phyloP scores from a whole-genome alignment of 2,329 filamentous ascomycete species.

The Epichloe scottii region DNA sequence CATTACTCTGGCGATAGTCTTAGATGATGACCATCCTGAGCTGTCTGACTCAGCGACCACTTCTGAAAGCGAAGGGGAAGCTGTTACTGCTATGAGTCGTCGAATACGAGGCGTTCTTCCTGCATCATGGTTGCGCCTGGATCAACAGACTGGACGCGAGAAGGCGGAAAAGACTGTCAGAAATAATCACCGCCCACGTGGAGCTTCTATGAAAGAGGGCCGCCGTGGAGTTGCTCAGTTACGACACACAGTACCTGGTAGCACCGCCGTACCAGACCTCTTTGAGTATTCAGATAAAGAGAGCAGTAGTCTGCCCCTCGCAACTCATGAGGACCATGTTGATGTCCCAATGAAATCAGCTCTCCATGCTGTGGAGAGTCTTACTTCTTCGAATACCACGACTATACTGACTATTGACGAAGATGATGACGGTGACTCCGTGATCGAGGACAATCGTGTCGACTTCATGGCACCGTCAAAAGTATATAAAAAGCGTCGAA shows the following conservation, averaged over 20 bases:
- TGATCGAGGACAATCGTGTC: slow-evolving; percentile 38
- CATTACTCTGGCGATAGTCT: not conserved
- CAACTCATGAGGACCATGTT: not conserved
- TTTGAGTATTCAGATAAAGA: slow-evolving; percentile 29
- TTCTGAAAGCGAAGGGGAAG: slow-evolving; percentile 30
- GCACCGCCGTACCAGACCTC: slow-evolving; percentile 21
- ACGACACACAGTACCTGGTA: slow-evolving; percentile 20
- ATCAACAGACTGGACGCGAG: slow-evolving; percentile 30
- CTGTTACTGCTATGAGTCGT: slow-evolving; percentile 27
- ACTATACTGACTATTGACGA: not conserved
- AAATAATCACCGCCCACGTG: slow-evolving; percentile 15
- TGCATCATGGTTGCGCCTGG: slow-evolving; percentile 53
- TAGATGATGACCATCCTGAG: not conserved
- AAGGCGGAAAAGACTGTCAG: slow-evolving; percentile 18
- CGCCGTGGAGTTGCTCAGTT: slow-evolving; percentile 39
- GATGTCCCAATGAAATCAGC: not conserved
- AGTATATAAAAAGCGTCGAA: slow-evolving; percentile 28
- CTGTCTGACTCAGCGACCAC: slow-evolving; percentile 13
- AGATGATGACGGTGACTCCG: slow-evolving; percentile 25
- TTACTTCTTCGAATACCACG: not conserved
- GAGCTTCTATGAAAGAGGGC: slow-evolving; percentile 25
- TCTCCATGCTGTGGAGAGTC: not conserved
- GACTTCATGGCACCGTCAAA: slow-evolving; percentile 35
- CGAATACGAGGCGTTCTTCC: slow-evolving; percentile 49
- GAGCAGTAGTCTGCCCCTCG: not conserved